Evolutionary conservation across 2,329 filamentous ascomycete genomes (phyloP).

Genomic region (Aciculosporium take): DNA sequence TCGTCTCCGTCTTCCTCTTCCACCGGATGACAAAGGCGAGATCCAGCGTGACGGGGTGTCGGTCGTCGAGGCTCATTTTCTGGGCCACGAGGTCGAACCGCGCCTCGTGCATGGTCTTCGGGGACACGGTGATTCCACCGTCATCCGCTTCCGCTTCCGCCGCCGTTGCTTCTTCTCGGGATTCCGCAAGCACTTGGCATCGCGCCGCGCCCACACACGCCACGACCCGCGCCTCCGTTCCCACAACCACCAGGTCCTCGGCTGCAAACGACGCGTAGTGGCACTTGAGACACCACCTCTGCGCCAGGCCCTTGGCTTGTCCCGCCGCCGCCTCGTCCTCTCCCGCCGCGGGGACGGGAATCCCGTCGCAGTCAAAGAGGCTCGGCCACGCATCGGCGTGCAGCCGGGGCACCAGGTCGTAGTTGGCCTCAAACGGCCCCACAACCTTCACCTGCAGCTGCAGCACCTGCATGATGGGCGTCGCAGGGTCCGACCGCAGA

Average conservation of each 20-base stretch:
- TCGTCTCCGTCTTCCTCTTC: conserved; percentile 37
- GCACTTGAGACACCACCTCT: conserved; percentile 68
- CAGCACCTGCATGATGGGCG: conserved; percentile 61
- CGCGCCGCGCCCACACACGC: conserved; percentile 47
- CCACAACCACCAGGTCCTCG: conserved; percentile 50
- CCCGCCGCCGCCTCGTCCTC: conserved; percentile 13
- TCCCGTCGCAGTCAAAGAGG: conserved; percentile 54
- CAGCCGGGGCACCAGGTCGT: conserved; percentile 68
- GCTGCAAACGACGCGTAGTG: conserved; percentile 63
- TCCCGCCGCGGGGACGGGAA: conserved; percentile 24
- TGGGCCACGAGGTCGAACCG: conserved; percentile 61
- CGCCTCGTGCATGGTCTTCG: conserved; percentile 56
- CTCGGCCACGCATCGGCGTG: conserved; percentile 74
- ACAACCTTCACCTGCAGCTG: conserved; percentile 58
- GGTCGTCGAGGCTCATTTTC: conserved; percentile 70
- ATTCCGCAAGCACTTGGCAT: conserved; percentile 33
- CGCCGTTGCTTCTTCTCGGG: conserved; percentile 12
- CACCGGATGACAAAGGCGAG: conserved; percentile 64
- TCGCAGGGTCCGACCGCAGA: conserved; percentile 64
- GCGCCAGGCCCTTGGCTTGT: conserved; percentile 48
- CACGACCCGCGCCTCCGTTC: conserved; percentile 48
- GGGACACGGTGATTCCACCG: conserved; percentile 37
- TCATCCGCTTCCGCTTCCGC: conserved; percentile 10
- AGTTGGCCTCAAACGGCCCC: conserved; percentile 81
- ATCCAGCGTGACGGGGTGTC: conserved; percentile 59